Conservation (phyloP, 2,329 filamentous ascomycete genomes). For the Neodidymelliopsis sp. region DNA sequence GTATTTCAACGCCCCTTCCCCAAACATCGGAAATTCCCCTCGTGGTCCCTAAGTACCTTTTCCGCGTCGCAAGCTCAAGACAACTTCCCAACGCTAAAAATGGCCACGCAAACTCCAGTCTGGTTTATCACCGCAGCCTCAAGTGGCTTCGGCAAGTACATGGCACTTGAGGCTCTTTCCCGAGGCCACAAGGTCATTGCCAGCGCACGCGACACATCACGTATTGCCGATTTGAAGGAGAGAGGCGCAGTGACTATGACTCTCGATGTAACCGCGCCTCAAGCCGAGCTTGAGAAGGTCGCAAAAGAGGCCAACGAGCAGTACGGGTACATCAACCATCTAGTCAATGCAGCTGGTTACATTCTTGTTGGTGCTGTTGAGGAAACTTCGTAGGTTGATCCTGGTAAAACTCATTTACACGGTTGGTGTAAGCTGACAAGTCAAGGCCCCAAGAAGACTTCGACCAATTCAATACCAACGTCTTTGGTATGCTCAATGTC, state of each 20-base stretch:
- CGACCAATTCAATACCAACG: slow-evolving; percentile 60
- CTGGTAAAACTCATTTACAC: not conserved
- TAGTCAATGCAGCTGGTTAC: slow-evolving; percentile 59
- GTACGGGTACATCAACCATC: slow-evolving; percentile 55
- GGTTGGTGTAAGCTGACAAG: slow-evolving; percentile 28
- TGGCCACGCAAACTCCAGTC: slow-evolving; percentile 39
- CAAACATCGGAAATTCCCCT: no score
- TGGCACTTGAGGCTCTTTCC: slow-evolving; percentile 53
- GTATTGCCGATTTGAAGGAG: slow-evolving; percentile 45
- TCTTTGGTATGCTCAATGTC: slow-evolving; percentile 61
- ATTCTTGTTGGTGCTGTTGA: slow-evolving; percentile 55
- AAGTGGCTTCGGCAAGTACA: slow-evolving; percentile 56
- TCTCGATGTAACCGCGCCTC: slow-evolving; percentile 53
- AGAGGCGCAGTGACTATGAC: slow-evolving; percentile 47
- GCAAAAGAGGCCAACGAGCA: slow-evolving; percentile 48
- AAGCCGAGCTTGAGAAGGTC: slow-evolving; percentile 45
- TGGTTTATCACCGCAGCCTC: slow-evolving; percentile 62
- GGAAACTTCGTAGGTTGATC: slow-evolving; percentile 50
- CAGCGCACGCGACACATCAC: slow-evolving; percentile 52
- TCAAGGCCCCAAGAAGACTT: slow-evolving; percentile 50
- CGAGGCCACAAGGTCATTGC: slow-evolving; percentile 59
- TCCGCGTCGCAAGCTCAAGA: no score
- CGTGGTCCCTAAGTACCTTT: no score
- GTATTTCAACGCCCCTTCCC: no score
- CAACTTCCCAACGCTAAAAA: no score